Conservation (phyloP, 2,329 filamentous ascomycete genomes). For the Scleromitrula shiraiana region DNA sequence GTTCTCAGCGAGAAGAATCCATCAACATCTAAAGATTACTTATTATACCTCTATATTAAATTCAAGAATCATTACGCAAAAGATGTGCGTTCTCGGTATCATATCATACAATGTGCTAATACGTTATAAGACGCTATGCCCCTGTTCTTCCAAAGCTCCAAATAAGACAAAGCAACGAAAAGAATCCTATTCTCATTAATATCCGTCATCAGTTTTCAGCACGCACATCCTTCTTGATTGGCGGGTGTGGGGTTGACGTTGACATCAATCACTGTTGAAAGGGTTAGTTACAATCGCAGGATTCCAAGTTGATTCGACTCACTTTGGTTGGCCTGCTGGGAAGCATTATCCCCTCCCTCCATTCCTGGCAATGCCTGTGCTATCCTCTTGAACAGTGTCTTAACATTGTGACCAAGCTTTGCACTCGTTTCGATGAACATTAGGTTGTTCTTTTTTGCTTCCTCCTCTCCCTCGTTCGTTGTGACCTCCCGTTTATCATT, state of each 20-base stretch:
- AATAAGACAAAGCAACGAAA: slow-evolving; percentile 21
- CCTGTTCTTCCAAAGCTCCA: slow-evolving; percentile 23
- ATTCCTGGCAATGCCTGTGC: slow-evolving; percentile 95
- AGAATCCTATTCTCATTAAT: slow-evolving; percentile 9
- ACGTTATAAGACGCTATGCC: slow-evolving; percentile 27
- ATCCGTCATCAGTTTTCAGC: slow-evolving; percentile 34
- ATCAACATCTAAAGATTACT: not conserved
- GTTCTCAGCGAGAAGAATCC: too few relatives aligned
- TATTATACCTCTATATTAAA: slow-evolving; percentile 4
- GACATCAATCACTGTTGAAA: slow-evolving; percentile 76
- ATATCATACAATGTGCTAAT: slow-evolving; percentile 29
- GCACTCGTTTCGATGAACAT: slow-evolving; percentile 99
- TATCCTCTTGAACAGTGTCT: slow-evolving; percentile 95
- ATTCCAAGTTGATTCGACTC: slow-evolving; percentile 33
- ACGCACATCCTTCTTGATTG: slow-evolving; percentile 66
- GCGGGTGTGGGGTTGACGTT: slow-evolving; percentile 68
- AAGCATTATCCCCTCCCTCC: slow-evolving; percentile 80
- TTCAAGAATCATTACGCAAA: slow-evolving; percentile 11
- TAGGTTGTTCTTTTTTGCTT: slow-evolving; percentile 93
- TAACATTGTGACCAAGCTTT: slow-evolving; percentile 96
- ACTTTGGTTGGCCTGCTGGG: slow-evolving; percentile 70
- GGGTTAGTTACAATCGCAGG: not conserved
- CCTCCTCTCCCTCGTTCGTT: slow-evolving; percentile 90
- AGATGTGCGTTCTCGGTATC: slow-evolving; percentile 21
- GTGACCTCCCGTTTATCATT: slow-evolving; percentile 98